Base-by-base conservation (phyloP, 345 rosid genomes). In the Melastoma malabathricum region DNA sequence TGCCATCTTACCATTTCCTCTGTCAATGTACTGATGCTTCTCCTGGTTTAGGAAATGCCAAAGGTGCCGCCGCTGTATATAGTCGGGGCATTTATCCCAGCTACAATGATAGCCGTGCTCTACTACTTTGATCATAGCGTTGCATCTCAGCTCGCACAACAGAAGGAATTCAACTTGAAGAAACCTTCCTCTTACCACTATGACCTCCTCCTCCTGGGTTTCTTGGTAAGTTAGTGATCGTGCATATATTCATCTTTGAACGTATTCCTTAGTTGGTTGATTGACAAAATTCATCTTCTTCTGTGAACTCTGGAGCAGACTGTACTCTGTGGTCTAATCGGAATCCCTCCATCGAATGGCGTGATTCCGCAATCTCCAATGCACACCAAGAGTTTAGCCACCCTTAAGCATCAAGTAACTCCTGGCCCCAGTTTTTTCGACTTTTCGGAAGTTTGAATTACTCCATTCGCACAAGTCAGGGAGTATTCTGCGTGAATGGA, bases 301-400 rank as follows among this genome's bases (percentile, higher is more conserved):
- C 2, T 31, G 25, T 54, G 13, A 13, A 29, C 17, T 17, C 45
- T 50, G 14, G 43, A 43, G 9, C 70, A 90, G 98, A 83, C 82
- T 46, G 74, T 90, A 47, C 44, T 90, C 51, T 86, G 98, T 25
- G 98, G 98, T 54, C 87, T 90, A 46, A 71, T 90, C 57, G 98
- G 96, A 64, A 82, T 90, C 53, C 98, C 98, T 22, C 96, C 98
- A 48, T 78, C 98, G 45, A 90, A 90, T 63, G 98, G 98, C 54
- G 98, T 90, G 53, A 86, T 90, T 56, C 98, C 98, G 10, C 96
- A 90, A 58, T 90, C 98, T 46, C 98, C 98, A 39, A 90, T 90
- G 98, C 98, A 90, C 59, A 90, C 98, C 8, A 90, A 90, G 57
- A 80, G 92, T 79, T 73, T 90, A 67, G 92, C 98, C 53, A 84